Evolutionary conservation across 1,139 yeast genomes (phyloP).

Genomic region (Oligophagozyma castellii): DNA sequence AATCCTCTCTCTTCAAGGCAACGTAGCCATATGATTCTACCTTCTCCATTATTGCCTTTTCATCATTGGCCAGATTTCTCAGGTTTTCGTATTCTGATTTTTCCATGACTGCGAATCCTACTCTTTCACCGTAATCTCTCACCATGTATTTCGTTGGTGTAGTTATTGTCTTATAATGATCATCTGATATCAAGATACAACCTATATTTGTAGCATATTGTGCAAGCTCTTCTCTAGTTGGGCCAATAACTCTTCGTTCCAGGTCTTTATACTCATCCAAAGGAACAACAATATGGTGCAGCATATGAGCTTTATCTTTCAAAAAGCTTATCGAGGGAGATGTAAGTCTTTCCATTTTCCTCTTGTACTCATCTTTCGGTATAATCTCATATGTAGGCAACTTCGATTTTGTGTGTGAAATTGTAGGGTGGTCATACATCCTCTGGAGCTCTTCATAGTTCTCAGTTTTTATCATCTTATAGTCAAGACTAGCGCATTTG

Average conservation of each 20-base stretch:
- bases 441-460: constrained; percentile 1
- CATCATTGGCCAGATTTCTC: constrained; percentile 1
- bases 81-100: constrained; percentile 2
- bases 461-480: no score
- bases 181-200: constrained; percentile 20
- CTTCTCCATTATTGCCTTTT: constrained; percentile 1
- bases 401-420: no score
- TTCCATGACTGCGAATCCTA: constrained; percentile 6
- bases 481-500: no score
- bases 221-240: constrained; percentile 11
- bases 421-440: not conserved
- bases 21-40: constrained; percentile 1
- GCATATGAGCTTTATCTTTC: constrained; percentile 23
- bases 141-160: constrained; percentile 18
- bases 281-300: constrained; percentile 25
- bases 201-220: constrained; percentile 12
- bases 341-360: no score
- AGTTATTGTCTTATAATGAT: constrained; percentile 19
- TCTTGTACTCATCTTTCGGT: no score
- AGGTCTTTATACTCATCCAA: constrained; percentile 11
- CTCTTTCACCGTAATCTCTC: constrained; percentile 16
- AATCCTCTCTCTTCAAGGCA: constrained; percentile 2
- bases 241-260: constrained; percentile 5
- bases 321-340: constrained; percentile 25
- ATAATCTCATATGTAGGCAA: no score